Conservation (phyloP, 1,284 basidiomycete species). For the Porodaedalea pini region DNA sequence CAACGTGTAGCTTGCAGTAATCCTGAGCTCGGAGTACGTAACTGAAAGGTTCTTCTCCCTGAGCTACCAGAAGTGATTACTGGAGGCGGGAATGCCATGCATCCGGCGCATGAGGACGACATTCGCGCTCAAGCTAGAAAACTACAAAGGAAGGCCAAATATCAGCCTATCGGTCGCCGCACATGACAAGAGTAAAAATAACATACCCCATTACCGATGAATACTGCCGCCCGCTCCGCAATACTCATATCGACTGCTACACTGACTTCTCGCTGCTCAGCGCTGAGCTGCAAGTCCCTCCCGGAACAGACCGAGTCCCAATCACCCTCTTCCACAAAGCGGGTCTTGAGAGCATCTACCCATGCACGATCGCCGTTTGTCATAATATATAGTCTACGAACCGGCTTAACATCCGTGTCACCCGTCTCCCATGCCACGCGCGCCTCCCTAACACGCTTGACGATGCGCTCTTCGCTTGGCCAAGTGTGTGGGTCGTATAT, state of each 20-base stretch:
- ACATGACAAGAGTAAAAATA: neutral
- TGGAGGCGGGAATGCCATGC: neutral
- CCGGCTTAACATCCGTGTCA: slow-evolving; percentile 1
- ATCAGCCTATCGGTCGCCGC: too few species aligned
- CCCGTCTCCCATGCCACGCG: slow-evolving; percentile 15
- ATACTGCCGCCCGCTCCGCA: slow-evolving; percentile 37
- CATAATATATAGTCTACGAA: slow-evolving; percentile 35
- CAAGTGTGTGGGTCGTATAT: slow-evolving; percentile 40
- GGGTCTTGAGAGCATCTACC: slow-evolving; percentile 29
- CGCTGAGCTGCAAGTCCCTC: slow-evolving; percentile 22
- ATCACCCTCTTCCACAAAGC: slow-evolving; percentile 18
- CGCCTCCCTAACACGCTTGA: slow-evolving; percentile 39
- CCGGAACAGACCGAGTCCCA: slow-evolving; percentile 21
- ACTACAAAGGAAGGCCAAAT: slow-evolving; percentile 22
- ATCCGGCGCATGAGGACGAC: slow-evolving; percentile 29
- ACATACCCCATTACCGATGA: slow-evolving; percentile 43
- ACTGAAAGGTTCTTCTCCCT: too few species aligned
- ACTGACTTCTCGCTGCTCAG: slow-evolving; percentile 33
- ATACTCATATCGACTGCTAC: slow-evolving; percentile 40
- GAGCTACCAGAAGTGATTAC: slow-evolving; percentile 11
- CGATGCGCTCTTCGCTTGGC: slow-evolving; percentile 44
- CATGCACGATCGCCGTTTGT: slow-evolving; percentile 35
- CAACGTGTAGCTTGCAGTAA: too few species aligned
- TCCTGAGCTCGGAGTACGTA: too few species aligned
- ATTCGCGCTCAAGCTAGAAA: slow-evolving; percentile 29